Evolutionary conservation across 163 green algal species (phyloP).

Genomic region (Scenedesmus sp.): DNA sequence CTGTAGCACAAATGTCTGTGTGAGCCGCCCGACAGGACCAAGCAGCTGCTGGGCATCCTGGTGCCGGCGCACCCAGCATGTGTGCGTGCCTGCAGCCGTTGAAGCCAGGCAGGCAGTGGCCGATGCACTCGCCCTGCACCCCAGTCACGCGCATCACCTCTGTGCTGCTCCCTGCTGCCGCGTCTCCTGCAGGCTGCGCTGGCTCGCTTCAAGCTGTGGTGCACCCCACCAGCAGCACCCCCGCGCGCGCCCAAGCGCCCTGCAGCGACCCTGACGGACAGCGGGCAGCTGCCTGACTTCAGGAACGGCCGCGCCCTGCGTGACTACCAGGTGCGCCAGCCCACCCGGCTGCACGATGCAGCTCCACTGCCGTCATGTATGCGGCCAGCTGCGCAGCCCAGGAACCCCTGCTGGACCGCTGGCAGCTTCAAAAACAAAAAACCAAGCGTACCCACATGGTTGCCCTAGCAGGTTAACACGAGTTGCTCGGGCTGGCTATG

Average conservation of each 20-base stretch:
- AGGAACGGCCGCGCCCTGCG: constrained; percentile 84
- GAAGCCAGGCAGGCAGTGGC: neutral
- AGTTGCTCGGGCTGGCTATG: neutral
- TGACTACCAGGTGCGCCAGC: constrained; percentile 85
- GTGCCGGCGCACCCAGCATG: neutral
- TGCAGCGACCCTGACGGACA: neutral
- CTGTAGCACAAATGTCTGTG: neutral
- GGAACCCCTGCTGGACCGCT: neutral
- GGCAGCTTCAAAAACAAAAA: neutral
- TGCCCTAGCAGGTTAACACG: neutral
- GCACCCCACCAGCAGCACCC: constrained; percentile 58
- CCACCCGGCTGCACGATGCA: neutral
- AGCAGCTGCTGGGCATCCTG: neutral
- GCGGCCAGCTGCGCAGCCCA: neutral
- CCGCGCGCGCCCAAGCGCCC: constrained; percentile 60
- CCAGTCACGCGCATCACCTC: no score
- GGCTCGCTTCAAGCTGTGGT: constrained; percentile 60
- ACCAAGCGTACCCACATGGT: neutral
- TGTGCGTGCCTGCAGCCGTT: neutral
- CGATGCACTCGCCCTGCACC: no score
- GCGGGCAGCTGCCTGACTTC: constrained; percentile 74
- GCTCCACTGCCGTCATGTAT: neutral
- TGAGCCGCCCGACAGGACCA: neutral
- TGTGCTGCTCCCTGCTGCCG: neutral
- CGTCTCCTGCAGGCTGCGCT: constrained; percentile 37